A percentile compares a stretch with the other conserved stretches of the same genome.
These are phyloP conservation scores for Phanerochaete sordida DNA, from an alignment of 768 basidiomycete species.

Conservation along the genomic window DNA sequence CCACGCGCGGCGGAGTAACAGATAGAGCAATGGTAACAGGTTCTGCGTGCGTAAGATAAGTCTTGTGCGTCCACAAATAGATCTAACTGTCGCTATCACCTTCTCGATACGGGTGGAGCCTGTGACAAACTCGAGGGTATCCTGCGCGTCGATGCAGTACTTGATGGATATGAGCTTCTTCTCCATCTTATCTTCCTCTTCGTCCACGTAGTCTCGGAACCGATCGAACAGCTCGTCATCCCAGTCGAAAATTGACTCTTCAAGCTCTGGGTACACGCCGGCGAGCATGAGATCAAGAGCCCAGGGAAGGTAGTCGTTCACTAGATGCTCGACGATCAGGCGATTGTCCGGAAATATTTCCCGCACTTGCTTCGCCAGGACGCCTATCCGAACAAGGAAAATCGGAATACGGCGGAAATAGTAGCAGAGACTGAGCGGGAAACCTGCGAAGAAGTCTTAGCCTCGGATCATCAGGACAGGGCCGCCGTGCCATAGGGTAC, in stretches of 20 bases:
- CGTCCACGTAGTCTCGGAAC: constrained; percentile 7
- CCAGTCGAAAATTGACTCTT: background rate
- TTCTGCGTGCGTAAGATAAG: too few relatives aligned
- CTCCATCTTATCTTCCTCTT: constrained; percentile 8
- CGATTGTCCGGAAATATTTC: background rate
- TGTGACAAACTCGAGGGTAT: constrained; percentile 8
- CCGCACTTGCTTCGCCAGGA: background rate
- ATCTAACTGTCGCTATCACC: too few relatives aligned
- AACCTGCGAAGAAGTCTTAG: constrained; percentile 4
- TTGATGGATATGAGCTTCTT: background rate
- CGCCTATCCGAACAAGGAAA: constrained; percentile 3
- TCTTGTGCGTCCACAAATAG: too few relatives aligned
- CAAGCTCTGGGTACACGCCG: constrained; percentile 1
- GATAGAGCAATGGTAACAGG: constrained; percentile 2
- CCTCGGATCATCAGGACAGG: background rate
- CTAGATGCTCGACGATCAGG: background rate
- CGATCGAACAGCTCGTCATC: constrained; percentile 2
- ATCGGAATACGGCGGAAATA: constrained; percentile 15
- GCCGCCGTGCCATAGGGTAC: background rate
- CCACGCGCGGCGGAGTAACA: constrained; percentile 5
- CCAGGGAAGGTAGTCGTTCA: background rate
- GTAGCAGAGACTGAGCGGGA: constrained; percentile 11
- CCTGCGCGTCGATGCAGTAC: constrained; percentile 11
- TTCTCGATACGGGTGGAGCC: constrained; percentile 11
- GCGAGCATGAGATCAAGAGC: constrained; percentile 8